Evolutionary conservation across 768 basidiomycete genomes (phyloP), one percentile per base, ranked within the genome.

Genomic region (Suillus subalutaceus): DNA sequence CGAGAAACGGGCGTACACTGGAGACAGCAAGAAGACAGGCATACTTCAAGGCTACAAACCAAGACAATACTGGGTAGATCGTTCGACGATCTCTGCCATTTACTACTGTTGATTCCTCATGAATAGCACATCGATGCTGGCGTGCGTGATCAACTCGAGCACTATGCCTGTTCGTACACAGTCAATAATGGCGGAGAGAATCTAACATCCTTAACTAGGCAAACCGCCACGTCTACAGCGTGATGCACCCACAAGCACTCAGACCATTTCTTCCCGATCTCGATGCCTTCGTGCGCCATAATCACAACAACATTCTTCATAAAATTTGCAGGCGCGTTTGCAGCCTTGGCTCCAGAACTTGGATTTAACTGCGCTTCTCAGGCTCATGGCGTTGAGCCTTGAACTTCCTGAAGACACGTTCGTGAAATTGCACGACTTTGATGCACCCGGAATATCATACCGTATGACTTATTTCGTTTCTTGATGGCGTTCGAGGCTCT

Each of bases 111-210:
- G n/a, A 32, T 50, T 53, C 12, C 43, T 43, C 15, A 60, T 23
- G 26, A 13, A 35, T 62, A 90, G 89, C 85, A 86, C 57, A 85
- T 90, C 52, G 86, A 86, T 55, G 82, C 82, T 9, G 89, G 89
- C 8, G 84, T 90, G 26, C 81, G 75, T 18, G 90, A 91, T 70
- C 87, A 89, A 68, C 70, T 88, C 16, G 89, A 90, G 69, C 79
- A 84, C 61, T 90, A 90, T 70, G 87, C 85, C 68, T 80, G 89
- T 90, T 69, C 4, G 58, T 4, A 38, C 9, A 38, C 35, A 23
- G 46, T 65, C n/a, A 30, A 46, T 57, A 15, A 66, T 32, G 15
- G 23, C 4, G n/a, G 26, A 63, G 15, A 20, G 30, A 64, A 52
- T 23, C 63, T 13, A 61, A 6, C 48, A 9, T 32, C 7, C n/a